phyloP scores from a whole-genome alignment of 768 basidiomycete genomes.

The Coprinellus aureogranulatus region DNA sequence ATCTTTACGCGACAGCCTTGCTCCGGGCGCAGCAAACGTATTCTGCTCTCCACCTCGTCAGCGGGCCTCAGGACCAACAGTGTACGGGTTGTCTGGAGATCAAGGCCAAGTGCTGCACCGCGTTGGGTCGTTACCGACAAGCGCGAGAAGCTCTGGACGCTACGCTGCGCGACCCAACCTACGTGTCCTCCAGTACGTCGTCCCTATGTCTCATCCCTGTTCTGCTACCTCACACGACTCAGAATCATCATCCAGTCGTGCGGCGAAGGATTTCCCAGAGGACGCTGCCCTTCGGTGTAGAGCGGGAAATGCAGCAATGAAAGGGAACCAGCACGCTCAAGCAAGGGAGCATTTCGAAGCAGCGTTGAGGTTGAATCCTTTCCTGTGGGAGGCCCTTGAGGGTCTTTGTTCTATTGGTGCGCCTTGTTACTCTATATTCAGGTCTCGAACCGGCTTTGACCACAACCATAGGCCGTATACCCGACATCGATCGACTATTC shows the following conservation, averaged over 20 bases:
- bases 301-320: slow-evolving; percentile 71
- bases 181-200: slow-evolving; percentile 57
- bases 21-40: slow-evolving; percentile 68
- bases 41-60: slow-evolving; percentile 72
- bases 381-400: slow-evolving; percentile 92
- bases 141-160: slow-evolving; percentile 71
- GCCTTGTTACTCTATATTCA: slow-evolving; percentile 16
- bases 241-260: slow-evolving; percentile 58
- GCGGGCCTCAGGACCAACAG: slow-evolving; percentile 53
- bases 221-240: not conserved
- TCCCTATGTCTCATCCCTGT: not conserved
- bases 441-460: slow-evolving; percentile 5
- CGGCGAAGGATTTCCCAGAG: slow-evolving; percentile 62
- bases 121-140: slow-evolving; percentile 71
- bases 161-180: slow-evolving; percentile 50
- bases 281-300: slow-evolving; percentile 74
- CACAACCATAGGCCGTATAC: slow-evolving; percentile 54
- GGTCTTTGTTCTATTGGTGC: slow-evolving; percentile 78
- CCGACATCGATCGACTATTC: slow-evolving; percentile 71
- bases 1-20: slow-evolving; percentile 79
- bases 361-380: slow-evolving; percentile 70
- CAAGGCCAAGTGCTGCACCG: slow-evolving; percentile 71
- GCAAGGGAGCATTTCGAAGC: slow-evolving; percentile 71
- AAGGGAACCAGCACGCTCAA: slow-evolving; percentile 73
- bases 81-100: slow-evolving; percentile 79